Percentiles rank a stretch among this genome's conserved stretches.
These are phyloP conservation scores for Flaveria linearis DNA, from an alignment of 129 eudicot species.

Conservation along the genomic window DNA sequence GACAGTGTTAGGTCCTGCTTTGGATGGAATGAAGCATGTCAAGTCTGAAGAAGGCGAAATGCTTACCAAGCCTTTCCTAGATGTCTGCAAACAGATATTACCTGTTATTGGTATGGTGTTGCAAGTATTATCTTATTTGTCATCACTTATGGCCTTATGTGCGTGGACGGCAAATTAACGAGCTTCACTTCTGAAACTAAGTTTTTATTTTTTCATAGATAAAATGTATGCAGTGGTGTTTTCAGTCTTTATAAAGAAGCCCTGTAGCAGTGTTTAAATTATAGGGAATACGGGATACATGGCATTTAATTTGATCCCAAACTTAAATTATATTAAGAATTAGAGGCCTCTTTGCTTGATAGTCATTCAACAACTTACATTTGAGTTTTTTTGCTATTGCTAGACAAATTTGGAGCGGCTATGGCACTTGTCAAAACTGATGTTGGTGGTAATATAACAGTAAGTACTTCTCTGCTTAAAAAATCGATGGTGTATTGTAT, in stretches of 20 bases:
- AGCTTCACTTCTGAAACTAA: slow-evolving; percentile 2
- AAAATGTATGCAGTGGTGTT: not conserved
- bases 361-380: slow-evolving; percentile 19
- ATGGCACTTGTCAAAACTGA: slow-evolving; percentile 87
- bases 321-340: not conserved
- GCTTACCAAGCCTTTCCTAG: slow-evolving; percentile 86
- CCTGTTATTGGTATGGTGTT: slow-evolving; percentile 73
- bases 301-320: not conserved
- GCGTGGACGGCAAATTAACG: not conserved
- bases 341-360: not conserved
- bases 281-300: not conserved
- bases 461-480: slow-evolving; percentile 37
- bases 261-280: not conserved
- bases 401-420: slow-evolving; percentile 83
- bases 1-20: slow-evolving; percentile 68
- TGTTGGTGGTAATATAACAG: slow-evolving; percentile 78
- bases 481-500: not conserved
- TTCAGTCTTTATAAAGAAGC: not conserved
- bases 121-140: not conserved
- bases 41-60: slow-evolving; percentile 75
- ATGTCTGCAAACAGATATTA: slow-evolving; percentile 85
- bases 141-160: not conserved
- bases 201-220: not conserved
- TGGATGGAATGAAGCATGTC: slow-evolving; percentile 83
- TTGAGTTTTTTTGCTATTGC: slow-evolving; percentile 9